Evolutionary conservation across 2,329 filamentous ascomycete genomes (phyloP).

Genomic region (Talaromyces piceae): DNA sequence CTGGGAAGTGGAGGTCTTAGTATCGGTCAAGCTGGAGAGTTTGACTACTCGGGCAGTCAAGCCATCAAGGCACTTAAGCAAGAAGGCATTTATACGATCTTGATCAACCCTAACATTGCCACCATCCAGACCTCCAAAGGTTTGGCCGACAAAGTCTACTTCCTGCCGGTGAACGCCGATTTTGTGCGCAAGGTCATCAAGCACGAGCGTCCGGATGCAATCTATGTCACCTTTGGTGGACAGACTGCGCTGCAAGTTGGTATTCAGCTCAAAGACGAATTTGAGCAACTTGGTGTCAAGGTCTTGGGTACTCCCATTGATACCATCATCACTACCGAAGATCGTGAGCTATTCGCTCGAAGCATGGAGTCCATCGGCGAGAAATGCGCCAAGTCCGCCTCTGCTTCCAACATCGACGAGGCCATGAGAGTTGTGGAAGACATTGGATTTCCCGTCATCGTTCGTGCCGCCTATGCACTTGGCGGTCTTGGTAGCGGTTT

Average conservation of each 20-base stretch:
- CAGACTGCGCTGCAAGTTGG: slow-evolving; percentile 96
- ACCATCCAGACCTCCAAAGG: slow-evolving; percentile 98
- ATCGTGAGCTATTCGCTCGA: slow-evolving; percentile 91
- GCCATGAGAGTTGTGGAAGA: slow-evolving; percentile 79
- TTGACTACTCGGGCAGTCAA: slow-evolving; percentile 97
- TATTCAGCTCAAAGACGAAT: slow-evolving; percentile 96
- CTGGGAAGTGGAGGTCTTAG: slow-evolving; percentile 90
- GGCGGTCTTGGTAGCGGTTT: slow-evolving; percentile 95
- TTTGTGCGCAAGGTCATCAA: slow-evolving; percentile 97
- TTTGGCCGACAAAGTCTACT: slow-evolving; percentile 97
- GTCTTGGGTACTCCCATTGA: slow-evolving; percentile 95
- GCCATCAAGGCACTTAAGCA: slow-evolving; percentile 98
- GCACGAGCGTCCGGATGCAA: slow-evolving; percentile 89
- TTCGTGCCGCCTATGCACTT: slow-evolving; percentile 90
- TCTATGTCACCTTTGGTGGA: slow-evolving; percentile 96
- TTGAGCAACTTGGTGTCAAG: slow-evolving; percentile 82
- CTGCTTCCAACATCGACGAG: slow-evolving; percentile 80
- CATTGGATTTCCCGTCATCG: slow-evolving; percentile 95
- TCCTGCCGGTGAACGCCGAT: slow-evolving; percentile 91
- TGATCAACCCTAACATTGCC: slow-evolving; percentile 99
- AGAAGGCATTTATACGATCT: slow-evolving; percentile 93
- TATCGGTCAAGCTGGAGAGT: slow-evolving; percentile 96
- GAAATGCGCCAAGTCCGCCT: slow-evolving; percentile 96
- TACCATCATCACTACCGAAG: slow-evolving; percentile 97
- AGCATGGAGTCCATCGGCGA: slow-evolving; percentile 98